A percentile compares a stretch with the other conserved stretches of the same genome.
Conservation (phyloP, 2,329 filamentous ascomycete genomes). For the Epichloe bromicola region DNA sequence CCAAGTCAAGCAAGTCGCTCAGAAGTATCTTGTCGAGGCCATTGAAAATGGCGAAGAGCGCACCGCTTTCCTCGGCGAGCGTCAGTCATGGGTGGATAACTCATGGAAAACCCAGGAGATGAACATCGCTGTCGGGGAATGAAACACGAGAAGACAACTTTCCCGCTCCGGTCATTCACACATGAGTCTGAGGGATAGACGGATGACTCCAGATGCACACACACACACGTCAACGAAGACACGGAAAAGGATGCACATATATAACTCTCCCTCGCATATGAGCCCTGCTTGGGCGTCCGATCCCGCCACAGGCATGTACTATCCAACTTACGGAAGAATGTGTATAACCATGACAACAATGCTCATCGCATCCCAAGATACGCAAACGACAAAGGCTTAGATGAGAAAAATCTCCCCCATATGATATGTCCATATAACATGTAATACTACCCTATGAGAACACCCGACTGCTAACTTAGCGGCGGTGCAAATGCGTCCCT, state of each 20-base stretch:
- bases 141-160: neutral
- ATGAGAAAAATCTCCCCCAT: neutral
- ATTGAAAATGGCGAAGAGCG: slow-evolving; percentile 47
- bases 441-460: neutral
- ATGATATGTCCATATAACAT: neutral
- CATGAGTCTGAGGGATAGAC: neutral
- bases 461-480: neutral
- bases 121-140: slow-evolving; percentile 31
- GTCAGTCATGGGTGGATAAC: slow-evolving; percentile 63
- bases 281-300: neutral
- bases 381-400: neutral
- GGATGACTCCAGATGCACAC: neutral
- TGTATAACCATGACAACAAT: neutral
- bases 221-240: neutral
- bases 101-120: slow-evolving; percentile 68
- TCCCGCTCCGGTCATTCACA: neutral
- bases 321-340: neutral
- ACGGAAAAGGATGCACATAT: neutral
- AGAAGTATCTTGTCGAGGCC: slow-evolving; percentile 64
- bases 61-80: slow-evolving; percentile 68
- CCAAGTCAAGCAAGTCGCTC: slow-evolving; percentile 69
- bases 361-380: neutral
- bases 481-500: neutral
- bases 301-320: neutral
- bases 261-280: neutral